Percentiles rank a stretch among this genome's conserved stretches.
phyloP scores from a whole-genome alignment of 441 rosid genomes.

The Euphorbia corollata region DNA sequence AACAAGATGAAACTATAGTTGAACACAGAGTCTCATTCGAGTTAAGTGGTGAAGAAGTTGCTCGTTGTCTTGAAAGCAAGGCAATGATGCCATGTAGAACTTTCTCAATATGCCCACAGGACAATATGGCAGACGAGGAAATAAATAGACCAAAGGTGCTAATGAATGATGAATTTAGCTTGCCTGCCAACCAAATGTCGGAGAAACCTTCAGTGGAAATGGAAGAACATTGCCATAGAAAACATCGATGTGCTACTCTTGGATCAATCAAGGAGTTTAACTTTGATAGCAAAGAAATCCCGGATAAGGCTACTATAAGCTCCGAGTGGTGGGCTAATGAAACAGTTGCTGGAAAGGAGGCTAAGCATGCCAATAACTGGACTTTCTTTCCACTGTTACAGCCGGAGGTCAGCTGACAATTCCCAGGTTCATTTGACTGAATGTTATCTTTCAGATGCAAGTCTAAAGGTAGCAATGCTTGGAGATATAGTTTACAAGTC shows the following conservation, averaged over 20 bases:
- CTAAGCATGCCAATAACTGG: conserved; percentile 54
- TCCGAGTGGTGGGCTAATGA: conserved; percentile 79
- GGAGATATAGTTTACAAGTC: conserved; percentile 12
- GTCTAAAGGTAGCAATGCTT: conserved; percentile 21
- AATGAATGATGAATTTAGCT: conserved; percentile 22
- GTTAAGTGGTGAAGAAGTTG: conserved; percentile 91
- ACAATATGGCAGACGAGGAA: conserved; percentile 29
- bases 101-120: conserved; percentile 32
- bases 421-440: conserved; percentile 12
- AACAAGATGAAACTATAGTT: conserved; percentile 40
- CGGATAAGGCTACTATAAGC: conserved; percentile 40
- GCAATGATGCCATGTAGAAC: conserved; percentile 38
- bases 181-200: conserved; percentile 20
- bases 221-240: conserved; percentile 44
- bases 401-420: conserved; percentile 62
- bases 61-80: conserved; percentile 74
- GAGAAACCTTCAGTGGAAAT: conserved; percentile 38
- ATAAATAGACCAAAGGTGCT: conserved; percentile 27
- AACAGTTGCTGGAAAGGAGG: conserved; percentile 61
- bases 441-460: conserved; percentile 26
- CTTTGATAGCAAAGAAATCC: conserved; percentile 61
- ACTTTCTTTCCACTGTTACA: conserved; percentile 84
- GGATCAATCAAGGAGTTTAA: conserved; percentile 88
- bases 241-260: conserved; percentile 61
- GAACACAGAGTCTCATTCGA: conserved; percentile 89